Percentiles rank a stretch among this genome's conserved stretches.
These are phyloP conservation scores for Herpetomonas tarakana DNA, from an alignment of 208 protist species.

Conservation along the genomic window DNA sequence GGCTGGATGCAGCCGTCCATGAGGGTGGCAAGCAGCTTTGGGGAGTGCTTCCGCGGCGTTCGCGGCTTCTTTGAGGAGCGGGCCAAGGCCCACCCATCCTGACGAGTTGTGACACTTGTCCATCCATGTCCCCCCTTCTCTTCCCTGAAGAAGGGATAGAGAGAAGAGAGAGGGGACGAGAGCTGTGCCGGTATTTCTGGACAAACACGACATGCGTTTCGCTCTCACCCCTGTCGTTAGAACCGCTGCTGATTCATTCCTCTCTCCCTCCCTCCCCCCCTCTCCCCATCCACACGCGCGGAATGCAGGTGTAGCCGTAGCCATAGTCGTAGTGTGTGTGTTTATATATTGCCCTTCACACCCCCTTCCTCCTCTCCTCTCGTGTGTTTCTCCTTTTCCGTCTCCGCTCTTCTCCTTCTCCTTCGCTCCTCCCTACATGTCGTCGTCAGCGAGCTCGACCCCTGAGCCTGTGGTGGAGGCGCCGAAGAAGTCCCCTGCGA, in stretches of 20 bases:
- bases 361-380: not conserved
- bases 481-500: constrained; percentile 13
- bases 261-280: not conserved
- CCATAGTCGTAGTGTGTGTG: too few relatives aligned
- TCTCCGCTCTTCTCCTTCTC: too few relatives aligned
- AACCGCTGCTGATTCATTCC: too few relatives aligned
- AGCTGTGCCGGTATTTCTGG: too few relatives aligned
- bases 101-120: too few relatives aligned
- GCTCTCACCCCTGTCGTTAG: not conserved
- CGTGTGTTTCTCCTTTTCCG: not conserved
- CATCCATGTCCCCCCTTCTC: too few relatives aligned
- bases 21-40: constrained; percentile 34
- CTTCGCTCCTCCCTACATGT: not conserved
- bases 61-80: constrained; percentile 48
- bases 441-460: not conserved
- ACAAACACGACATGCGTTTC: too few relatives aligned
- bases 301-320: too few relatives aligned
- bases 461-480: not conserved
- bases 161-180: too few relatives aligned
- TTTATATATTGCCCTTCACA: not conserved
- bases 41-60: constrained; percentile 68
- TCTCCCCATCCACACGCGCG: too few relatives aligned
- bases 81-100: not conserved
- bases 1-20: constrained; percentile 72
- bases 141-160: too few relatives aligned